Percentiles rank a stretch among this genome's conserved stretches.
phyloP scores from a whole-genome alignment of 106 monocot genomes.

The Phalaenopsis aphrodite region DNA sequence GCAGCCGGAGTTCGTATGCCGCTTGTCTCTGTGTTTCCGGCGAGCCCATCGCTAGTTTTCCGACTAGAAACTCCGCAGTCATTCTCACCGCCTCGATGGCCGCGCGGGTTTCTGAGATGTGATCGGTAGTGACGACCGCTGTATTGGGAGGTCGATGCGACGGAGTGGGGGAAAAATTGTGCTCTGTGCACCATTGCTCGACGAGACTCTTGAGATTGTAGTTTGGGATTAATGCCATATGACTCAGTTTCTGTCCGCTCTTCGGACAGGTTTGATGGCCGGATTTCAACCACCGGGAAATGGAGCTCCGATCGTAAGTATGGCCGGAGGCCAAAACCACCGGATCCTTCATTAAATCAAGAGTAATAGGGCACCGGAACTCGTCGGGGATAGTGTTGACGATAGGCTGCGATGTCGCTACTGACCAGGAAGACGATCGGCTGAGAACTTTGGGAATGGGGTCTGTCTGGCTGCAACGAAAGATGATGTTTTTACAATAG shows the following conservation, averaged over 20 bases:
- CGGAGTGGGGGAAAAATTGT: conserved; percentile 17
- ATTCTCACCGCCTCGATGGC: conserved; percentile 36
- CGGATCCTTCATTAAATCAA: conserved; percentile 46
- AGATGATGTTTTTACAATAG: conserved; percentile 6
- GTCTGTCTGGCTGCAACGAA: background rate
- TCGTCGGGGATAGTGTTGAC: conserved; percentile 32
- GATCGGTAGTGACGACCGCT: conserved; percentile 10
- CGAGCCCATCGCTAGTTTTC: conserved; percentile 45
- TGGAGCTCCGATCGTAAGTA: conserved; percentile 51
- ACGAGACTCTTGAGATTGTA: conserved; percentile 44
- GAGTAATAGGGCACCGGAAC: conserved; percentile 47
- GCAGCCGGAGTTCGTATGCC: conserved; percentile 43
- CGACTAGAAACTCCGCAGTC: conserved; percentile 50
- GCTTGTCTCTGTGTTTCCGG: conserved; percentile 37
- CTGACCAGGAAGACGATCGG: background rate
- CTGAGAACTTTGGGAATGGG: background rate
- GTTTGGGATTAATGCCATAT: conserved; percentile 47
- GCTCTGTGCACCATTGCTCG: conserved; percentile 37
- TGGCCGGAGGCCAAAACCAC: conserved; percentile 45
- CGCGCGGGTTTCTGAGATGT: conserved; percentile 22
- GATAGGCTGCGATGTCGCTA: background rate
- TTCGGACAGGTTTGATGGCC: conserved; percentile 52
- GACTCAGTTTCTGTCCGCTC: conserved; percentile 42
- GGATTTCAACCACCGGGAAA: conserved; percentile 45
- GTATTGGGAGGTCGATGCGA: background rate